A percentile compares a stretch with the other conserved stretches of the same genome.
Conservation (phyloP, 2,329 filamentous ascomycete species). For the Xylariaceae sp. region DNA sequence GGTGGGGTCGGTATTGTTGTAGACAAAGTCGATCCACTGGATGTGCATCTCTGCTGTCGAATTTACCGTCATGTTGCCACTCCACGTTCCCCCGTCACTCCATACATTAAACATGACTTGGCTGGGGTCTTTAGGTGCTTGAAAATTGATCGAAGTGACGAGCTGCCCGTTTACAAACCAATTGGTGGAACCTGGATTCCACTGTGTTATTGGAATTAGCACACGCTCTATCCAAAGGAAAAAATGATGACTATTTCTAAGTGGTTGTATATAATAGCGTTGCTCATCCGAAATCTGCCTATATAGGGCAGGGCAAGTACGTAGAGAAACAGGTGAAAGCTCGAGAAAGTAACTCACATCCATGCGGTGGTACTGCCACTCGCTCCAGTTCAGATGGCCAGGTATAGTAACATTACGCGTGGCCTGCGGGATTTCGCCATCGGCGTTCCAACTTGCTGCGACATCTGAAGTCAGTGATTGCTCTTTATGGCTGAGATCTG, state of each 20-base stretch:
- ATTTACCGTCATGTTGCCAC: slow-evolving; percentile 48
- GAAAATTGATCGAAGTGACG: slow-evolving; percentile 53
- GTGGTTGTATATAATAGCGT: neutral
- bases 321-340: neutral
- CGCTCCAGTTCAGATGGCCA: slow-evolving; percentile 47
- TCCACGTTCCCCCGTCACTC: slow-evolving; percentile 59
- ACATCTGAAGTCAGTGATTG: no score
- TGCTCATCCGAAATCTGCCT: no score
- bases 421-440: slow-evolving; percentile 49
- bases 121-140: slow-evolving; percentile 53
- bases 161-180: slow-evolving; percentile 57
- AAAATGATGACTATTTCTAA: neutral
- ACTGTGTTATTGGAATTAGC: slow-evolving; percentile 2
- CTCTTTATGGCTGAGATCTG: no score
- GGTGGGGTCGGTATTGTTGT: slow-evolving; percentile 45
- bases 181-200: slow-evolving; percentile 48
- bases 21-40: slow-evolving; percentile 58
- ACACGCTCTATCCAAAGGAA: neutral
- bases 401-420: slow-evolving; percentile 48
- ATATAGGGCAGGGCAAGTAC: no score
- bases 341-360: slow-evolving; percentile 38
- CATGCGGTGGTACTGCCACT: slow-evolving; percentile 57
- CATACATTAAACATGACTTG: slow-evolving; percentile 58
- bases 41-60: slow-evolving; percentile 54
- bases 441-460: slow-evolving; percentile 49